phyloP scores from a whole-genome alignment of 108 stramenopile species.

The Thalassiosira profunda region DNA sequence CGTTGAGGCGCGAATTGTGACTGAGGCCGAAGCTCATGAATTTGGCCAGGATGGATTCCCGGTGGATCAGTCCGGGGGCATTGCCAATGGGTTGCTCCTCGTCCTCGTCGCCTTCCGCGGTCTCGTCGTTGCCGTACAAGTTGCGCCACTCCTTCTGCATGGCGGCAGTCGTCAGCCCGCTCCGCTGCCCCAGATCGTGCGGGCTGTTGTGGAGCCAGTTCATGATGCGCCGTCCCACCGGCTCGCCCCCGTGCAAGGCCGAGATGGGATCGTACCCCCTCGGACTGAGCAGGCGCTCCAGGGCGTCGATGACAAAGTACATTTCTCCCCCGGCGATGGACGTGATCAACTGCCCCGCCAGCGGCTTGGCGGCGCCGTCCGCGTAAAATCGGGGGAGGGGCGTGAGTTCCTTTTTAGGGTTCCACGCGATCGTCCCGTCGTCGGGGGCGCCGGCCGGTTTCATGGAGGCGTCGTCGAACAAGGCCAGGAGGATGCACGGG shows the following conservation, averaged over 20 bases:
- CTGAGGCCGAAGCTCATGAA: conserved; percentile 50
- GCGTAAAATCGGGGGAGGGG: conserved; percentile 51
- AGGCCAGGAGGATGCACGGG: conserved; percentile 52
- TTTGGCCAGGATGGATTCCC: conserved; percentile 24
- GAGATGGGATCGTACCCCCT: conserved; percentile 50
- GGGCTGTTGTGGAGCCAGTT: conserved; percentile 48
- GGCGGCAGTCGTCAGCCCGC: conserved; percentile 30
- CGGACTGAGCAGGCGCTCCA: conserved; percentile 41
- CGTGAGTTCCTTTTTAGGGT: conserved; percentile 30
- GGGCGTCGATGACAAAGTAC: conserved; percentile 55
- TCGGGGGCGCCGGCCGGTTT: conserved; percentile 10
- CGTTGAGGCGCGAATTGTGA: conserved; percentile 49
- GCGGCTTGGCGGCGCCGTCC: conserved; percentile 48
- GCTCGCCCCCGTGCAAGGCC: conserved; percentile 55
- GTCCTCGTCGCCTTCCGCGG: background rate
- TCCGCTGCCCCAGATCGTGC: conserved; percentile 41
- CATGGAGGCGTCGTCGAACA: conserved; percentile 32
- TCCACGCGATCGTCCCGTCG: conserved; percentile 52
- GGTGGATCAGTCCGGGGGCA: conserved; percentile 25
- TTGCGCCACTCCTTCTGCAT: conserved; percentile 36
- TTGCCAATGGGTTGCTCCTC: conserved; percentile 10
- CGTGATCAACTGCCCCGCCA: conserved; percentile 50
- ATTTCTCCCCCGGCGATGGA: conserved; percentile 55
- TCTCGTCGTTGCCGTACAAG: conserved; percentile 6
- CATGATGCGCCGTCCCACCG: conserved; percentile 41